Evolutionary conservation across 768 basidiomycete species (phyloP), one percentile per base, ranked within the genome.

Genomic region (Aureoboletus auriporus): DNA sequence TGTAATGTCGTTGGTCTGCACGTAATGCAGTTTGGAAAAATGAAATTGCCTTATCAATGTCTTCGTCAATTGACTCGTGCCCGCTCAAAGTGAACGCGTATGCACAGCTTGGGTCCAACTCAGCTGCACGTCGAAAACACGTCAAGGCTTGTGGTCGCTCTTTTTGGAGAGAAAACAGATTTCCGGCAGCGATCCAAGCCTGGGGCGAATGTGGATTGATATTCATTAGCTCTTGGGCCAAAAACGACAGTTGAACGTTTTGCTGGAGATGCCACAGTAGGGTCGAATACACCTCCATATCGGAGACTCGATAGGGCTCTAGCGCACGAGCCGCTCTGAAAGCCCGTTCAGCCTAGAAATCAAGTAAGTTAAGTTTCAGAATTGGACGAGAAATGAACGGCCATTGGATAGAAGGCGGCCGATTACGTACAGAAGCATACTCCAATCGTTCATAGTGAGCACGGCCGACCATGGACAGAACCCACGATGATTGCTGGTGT

Each of bases 41-140:
- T 52, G 78, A 82, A 56, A 94, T 83, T 33, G 94, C 93, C 68
- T 86, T 84, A 60, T 95, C 90, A 55, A 92, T 75, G 73, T 98
- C 93, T 60, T 98, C 95, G 69, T 97, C 89, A 59, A 97, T 83
- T 28, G 86, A 89, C 75, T 99, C 96, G 68, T 98, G 94, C 43
- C 96, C 96, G 61, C 92, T 93, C 51, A 99, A 75, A 20, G 93
- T 96, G 73, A 89, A 95, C 56, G 93, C 93, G 68, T 98, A 98
- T 58, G 93, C 93, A 69, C 89, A 94, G 16, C 80, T 77, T 14
- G 92, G 85, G 66, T 93, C 92, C 65, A 97, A 68, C 67, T 94
- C 86, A 17, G 83, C 81, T 37, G 96, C 96, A 42, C 96, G 84
- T 50, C 84, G 79, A 72, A 99, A 98, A 72, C 93, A 96, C 65